A percentile compares a stretch with the other conserved stretches of the same genome.
Evolutionary conservation across 2,329 filamentous ascomycete species (phyloP).

Genomic region (Claviceps humidiphila): DNA sequence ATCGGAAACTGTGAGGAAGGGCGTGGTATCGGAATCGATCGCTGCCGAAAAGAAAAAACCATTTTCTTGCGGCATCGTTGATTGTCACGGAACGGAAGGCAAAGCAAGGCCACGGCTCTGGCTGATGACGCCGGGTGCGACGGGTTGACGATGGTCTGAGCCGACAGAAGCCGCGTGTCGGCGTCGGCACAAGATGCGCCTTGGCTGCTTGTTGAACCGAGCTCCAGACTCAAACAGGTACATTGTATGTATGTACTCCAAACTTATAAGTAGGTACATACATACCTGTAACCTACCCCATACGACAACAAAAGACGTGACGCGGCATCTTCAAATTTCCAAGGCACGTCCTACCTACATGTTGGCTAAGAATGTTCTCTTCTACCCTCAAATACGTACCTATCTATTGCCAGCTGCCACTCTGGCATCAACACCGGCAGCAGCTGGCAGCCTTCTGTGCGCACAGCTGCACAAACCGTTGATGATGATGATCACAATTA

Average conservation of each 20-base stretch:
- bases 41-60: background rate
- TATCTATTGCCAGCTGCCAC: background rate
- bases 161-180: slow-evolving; percentile 20
- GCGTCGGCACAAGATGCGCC: background rate
- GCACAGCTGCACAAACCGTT: background rate
- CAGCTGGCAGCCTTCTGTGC: slow-evolving; percentile 1
- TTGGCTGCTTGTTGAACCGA: background rate
- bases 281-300: no score
- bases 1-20: background rate
- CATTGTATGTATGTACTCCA: no score
- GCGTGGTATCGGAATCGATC: background rate
- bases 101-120: background rate
- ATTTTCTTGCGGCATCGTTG: background rate
- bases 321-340: background rate
- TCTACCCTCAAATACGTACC: no score
- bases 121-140: slow-evolving; percentile 5
- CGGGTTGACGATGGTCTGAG: slow-evolving; percentile 13
- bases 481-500: no score
- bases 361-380: no score
- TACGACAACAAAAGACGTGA: background rate
- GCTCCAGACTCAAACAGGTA: background rate
- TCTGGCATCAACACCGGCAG: background rate
- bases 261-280: no score
- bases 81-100: slow-evolving; percentile 1
- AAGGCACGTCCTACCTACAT: no score